Conservation (phyloP, 257 asterid genomes). For the Solanum tacnaense region DNA sequence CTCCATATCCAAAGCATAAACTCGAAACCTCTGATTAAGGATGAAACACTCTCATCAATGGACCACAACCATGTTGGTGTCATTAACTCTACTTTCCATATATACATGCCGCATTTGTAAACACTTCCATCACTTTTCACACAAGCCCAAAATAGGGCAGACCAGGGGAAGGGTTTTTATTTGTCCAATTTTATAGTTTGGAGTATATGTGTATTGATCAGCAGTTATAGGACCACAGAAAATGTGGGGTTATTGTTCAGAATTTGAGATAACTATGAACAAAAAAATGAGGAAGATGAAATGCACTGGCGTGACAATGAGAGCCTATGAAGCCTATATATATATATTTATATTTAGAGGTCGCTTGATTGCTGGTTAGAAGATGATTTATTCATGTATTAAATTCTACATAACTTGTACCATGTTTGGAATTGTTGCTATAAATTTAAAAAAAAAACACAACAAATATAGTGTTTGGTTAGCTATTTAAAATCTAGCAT, state of each 20-base stretch:
- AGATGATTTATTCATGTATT: neutral
- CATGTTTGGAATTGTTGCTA: neutral
- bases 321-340: slow-evolving; percentile 3
- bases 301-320: slow-evolving; percentile 11
- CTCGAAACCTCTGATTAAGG: no score
- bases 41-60: no score
- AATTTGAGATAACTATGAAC: slow-evolving; percentile 13
- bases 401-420: neutral
- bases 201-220: neutral
- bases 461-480: neutral
- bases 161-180: neutral
- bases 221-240: slow-evolving; percentile 35
- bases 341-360: neutral
- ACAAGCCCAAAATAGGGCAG: neutral
- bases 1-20: no score
- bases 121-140: neutral
- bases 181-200: slow-evolving; percentile 1
- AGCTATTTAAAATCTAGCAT: neutral
- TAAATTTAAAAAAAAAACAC: neutral
- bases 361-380: neutral
- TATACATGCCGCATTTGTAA: slow-evolving; percentile 38
- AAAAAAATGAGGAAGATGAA: neutral
- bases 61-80: no score
- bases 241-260: slow-evolving; percentile 4
- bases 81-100: slow-evolving; percentile 14